Evolutionary conservation across 768 basidiomycete genomes (phyloP).

Genomic region (Amylocystis lapponica): DNA sequence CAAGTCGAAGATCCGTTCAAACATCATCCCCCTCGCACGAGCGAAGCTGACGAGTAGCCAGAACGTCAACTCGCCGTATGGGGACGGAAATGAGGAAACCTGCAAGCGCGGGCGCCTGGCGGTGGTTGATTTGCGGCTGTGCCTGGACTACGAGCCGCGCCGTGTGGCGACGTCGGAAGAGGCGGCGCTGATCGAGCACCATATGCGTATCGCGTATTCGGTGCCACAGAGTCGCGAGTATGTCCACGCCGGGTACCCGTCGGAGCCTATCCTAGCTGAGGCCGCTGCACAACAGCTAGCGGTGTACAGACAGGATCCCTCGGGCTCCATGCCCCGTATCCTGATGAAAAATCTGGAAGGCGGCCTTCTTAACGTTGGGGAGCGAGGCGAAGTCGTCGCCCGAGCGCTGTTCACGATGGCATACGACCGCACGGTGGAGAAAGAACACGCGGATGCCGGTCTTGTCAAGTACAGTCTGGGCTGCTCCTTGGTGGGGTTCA

Average conservation of each 20-base stretch:
- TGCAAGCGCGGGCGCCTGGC: background rate
- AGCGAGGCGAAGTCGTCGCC: constrained; percentile 20
- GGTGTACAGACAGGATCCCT: background rate
- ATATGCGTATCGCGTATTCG: constrained; percentile 24
- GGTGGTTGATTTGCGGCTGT: background rate
- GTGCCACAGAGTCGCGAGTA: constrained; percentile 20
- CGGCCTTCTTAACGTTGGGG: constrained; percentile 1
- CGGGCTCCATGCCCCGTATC: constrained; percentile 1
- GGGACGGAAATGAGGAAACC: background rate
- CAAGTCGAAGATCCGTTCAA: background rate
- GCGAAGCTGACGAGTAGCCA: background rate
- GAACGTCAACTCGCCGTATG: background rate
- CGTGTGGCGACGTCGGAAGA: constrained; percentile 1
- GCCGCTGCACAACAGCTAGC: constrained; percentile 19
- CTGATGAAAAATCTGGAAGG: background rate
- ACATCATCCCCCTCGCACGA: background rate
- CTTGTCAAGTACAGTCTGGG: background rate
- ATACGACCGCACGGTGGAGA: constrained; percentile 12
- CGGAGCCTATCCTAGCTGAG: constrained; percentile 31
- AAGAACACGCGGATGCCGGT: background rate
- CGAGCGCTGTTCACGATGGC: constrained; percentile 21
- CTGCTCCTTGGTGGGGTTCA: background rate
- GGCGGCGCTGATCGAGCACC: constrained; percentile 16
- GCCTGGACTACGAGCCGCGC: background rate
- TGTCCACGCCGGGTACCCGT: constrained; percentile 24